Evolutionary conservation across 1,139 yeast genomes (phyloP), one percentile per base, ranked within the genome.

Genomic region (Debaryomycetaceae sp.): DNA sequence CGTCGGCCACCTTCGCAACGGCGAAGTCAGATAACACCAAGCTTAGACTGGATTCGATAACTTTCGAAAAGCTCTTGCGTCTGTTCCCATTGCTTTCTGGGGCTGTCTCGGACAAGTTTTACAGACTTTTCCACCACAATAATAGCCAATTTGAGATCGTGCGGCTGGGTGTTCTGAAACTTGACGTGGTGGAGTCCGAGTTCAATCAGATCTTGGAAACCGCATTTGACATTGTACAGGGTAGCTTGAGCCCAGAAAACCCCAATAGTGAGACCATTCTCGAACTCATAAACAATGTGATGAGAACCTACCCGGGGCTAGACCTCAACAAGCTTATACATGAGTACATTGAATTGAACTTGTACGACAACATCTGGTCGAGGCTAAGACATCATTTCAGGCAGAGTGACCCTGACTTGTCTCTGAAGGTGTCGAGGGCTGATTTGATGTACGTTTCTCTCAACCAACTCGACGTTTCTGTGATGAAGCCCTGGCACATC

Each of bases 401-500:
- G 37, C 51, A 15, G 51, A 14, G 11, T 4, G 8, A 80, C 39
- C 41, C 43, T 19, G 39, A 49, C 34, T 27, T 53, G 44, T 44
- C 58, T 34, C 49, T 72, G 8, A 35, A 49, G 18, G 48, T 58
- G 23, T 48, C 53, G 34, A 74, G 75, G 53, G 48, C 61, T 2
- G 43, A 51, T 6, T 44, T 86, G 13, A 61, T 69, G 12, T 50
- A 72, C 44, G 49, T 88, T 5, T 81, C 93, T 21, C 53, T 88
- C 9, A 78, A 80, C 32, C 96, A 88, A 47, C 66, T 86, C 5
- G 89, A 81, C 9, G 55, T 77, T 19, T 85, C 79, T 5, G 59
- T 56, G 3, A 45, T 51, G 27, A 44, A 58, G 37, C 69, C 71
- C 29, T 51, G 66, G 71, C 48, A 42, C 48, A 36, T 58, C 13